Percentiles rank a stretch among this genome's conserved stretches.
phyloP scores from a whole-genome alignment of 2,329 filamentous ascomycete species.

The Microdochium bolleyi region DNA sequence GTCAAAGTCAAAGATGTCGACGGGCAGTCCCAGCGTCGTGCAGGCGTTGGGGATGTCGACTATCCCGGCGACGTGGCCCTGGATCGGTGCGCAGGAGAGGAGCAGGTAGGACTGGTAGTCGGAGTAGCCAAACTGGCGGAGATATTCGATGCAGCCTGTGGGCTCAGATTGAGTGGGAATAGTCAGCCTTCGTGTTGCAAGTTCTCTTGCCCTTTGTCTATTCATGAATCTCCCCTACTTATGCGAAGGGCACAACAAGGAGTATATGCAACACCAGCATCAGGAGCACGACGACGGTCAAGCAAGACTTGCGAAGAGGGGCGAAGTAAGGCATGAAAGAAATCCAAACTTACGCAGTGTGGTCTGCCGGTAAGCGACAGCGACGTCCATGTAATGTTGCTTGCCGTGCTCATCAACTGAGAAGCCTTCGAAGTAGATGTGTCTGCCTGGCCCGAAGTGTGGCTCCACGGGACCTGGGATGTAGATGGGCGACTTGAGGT shows the following conservation, averaged over 20 bases:
- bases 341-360: conserved; percentile 42
- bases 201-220: too few relatives aligned
- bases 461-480: conserved; percentile 82
- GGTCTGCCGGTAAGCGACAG: conserved; percentile 79
- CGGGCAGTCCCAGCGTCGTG: conserved; percentile 78
- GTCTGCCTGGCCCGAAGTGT: conserved; percentile 73
- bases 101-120: conserved; percentile 80
- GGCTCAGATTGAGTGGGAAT: background rate
- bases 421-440: conserved; percentile 86
- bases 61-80: conserved; percentile 82
- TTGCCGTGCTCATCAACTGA: conserved; percentile 81
- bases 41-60: conserved; percentile 90
- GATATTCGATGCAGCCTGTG: conserved; percentile 65
- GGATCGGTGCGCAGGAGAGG: conserved; percentile 76
- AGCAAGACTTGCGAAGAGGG: too few relatives aligned
- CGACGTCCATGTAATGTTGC: conserved; percentile 83
- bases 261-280: too few relatives aligned
- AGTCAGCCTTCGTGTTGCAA: too few relatives aligned
- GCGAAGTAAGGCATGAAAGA: background rate
- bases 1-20: conserved; percentile 95
- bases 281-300: too few relatives aligned
- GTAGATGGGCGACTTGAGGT: conserved; percentile 78
- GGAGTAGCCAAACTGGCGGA: conserved; percentile 63
- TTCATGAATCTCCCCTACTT: background rate
- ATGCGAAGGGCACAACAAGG: too few relatives aligned